Conservation (phyloP, 2,329 filamentous ascomycete genomes). For the Alternaria conjuncta region DNA sequence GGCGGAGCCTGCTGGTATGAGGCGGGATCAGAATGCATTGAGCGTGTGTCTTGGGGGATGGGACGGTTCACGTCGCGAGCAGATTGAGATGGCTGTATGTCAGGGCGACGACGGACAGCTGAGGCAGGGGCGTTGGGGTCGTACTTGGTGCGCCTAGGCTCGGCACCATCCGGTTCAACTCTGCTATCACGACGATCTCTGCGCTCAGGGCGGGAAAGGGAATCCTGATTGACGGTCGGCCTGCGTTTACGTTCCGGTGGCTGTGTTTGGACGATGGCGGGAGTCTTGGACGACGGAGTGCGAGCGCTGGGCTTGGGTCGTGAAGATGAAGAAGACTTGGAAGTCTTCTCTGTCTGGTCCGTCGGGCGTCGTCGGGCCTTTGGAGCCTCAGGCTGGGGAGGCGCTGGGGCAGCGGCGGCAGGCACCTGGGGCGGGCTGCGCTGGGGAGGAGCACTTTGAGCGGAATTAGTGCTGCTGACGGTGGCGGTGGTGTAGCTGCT, state of each 20-base stretch:
- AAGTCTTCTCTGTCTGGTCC: slow-evolving; percentile 14
- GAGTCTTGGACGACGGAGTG: slow-evolving; percentile 32
- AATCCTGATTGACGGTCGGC: slow-evolving; percentile 10
- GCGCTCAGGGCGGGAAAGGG: slow-evolving; percentile 3
- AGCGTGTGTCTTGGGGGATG: slow-evolving; percentile 28
- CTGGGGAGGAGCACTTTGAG: slow-evolving; percentile 48
- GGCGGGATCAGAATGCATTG: slow-evolving; percentile 41
- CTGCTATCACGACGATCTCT: slow-evolving; percentile 18
- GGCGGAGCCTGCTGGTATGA: slow-evolving; percentile 33
- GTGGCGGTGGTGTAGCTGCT: slow-evolving; percentile 64
- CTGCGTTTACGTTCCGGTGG: background rate
- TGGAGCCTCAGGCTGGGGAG: slow-evolving; percentile 24
- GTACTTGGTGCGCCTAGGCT: slow-evolving; percentile 43
- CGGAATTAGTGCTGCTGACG: slow-evolving; percentile 60
- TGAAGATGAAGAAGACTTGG: slow-evolving; percentile 30
- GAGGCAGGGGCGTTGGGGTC: slow-evolving; percentile 23
- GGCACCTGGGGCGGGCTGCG: slow-evolving; percentile 35
- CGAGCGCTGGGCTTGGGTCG: slow-evolving; percentile 31
- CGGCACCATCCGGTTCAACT: slow-evolving; percentile 38
- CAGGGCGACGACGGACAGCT: slow-evolving; percentile 19
- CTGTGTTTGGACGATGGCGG: slow-evolving; percentile 6
- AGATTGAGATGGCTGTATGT: slow-evolving; percentile 34
- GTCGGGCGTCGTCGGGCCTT: slow-evolving; percentile 23
- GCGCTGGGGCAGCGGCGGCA: slow-evolving; percentile 19
- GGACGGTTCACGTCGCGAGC: slow-evolving; percentile 37